These are phyloP conservation scores for Ophiostoma ips DNA, from an alignment of 2,329 filamentous ascomycete species.

Conservation along the genomic window DNA sequence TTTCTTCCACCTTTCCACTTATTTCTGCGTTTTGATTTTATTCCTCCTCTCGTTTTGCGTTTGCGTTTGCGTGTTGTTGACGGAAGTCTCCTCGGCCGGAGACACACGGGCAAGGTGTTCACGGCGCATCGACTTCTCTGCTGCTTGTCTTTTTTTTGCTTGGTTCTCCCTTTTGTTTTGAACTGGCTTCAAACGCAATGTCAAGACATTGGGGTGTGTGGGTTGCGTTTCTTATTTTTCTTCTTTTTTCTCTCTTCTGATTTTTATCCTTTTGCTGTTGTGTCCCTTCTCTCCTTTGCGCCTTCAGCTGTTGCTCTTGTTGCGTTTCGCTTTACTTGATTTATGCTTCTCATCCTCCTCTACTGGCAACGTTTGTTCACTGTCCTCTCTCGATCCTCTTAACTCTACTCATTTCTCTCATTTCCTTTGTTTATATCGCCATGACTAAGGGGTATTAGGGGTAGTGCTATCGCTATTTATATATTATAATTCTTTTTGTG, in stretches of 20 bases:
- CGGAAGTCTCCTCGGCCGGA: conserved; percentile 6
- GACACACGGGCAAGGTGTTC: conserved; percentile 25
- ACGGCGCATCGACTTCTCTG: conserved; percentile 21
- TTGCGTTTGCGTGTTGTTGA: not conserved
- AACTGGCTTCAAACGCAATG: not conserved
- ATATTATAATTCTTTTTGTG: not conserved
- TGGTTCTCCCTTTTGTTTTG: not conserved
- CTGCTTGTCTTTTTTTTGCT: not conserved
- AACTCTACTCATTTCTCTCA: not conserved
- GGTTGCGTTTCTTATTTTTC: not conserved
- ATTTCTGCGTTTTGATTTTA: not conserved
- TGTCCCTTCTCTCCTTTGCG: too few species aligned
- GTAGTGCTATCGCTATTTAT: not conserved
- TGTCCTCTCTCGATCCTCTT: not conserved
- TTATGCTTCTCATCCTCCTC: not conserved
- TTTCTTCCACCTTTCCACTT: not conserved
- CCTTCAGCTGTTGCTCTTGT: not conserved
- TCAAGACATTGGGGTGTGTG: too few species aligned
- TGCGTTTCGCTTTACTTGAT: not conserved
- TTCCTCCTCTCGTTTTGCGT: conserved; percentile 1
- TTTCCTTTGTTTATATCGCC: conserved; percentile 13
- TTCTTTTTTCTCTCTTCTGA: not conserved
- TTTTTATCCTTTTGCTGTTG: not conserved
- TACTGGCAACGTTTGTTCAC: too few species aligned
- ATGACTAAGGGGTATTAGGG: not conserved